Percentiles rank a stretch among this genome's conserved stretches.
These are phyloP conservation scores for Rhazya stricta DNA, from an alignment of 257 asterid genomes.

Conservation along the genomic window DNA sequence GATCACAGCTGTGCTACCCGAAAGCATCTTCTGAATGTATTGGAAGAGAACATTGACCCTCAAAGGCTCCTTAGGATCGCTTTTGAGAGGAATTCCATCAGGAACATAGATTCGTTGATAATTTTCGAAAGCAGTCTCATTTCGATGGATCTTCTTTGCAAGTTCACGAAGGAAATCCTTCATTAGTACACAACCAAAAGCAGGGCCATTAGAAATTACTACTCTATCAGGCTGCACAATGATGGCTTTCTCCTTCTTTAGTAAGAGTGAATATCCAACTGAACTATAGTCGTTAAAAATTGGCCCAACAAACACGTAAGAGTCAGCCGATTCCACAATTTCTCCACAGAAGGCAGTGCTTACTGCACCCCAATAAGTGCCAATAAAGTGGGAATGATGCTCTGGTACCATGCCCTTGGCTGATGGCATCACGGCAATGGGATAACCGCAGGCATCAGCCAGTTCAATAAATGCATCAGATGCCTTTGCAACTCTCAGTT, in stretches of 20 bases:
- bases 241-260: constrained; percentile 67
- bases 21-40: constrained; percentile 65
- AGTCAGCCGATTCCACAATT: constrained; percentile 78
- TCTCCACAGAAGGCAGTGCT: constrained; percentile 77
- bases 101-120: constrained; percentile 64
- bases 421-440: constrained; percentile 68
- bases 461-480: constrained; percentile 47
- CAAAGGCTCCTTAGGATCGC: constrained; percentile 58
- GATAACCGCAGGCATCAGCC: constrained; percentile 60
- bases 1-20: constrained; percentile 51
- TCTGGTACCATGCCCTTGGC: constrained; percentile 87
- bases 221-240: constrained; percentile 75
- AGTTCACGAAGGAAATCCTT: constrained; percentile 53
- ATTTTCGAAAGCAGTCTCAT: constrained; percentile 59
- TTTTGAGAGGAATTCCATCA: constrained; percentile 54
- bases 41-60: constrained; percentile 71
- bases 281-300: constrained; percentile 82
- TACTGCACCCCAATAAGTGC: constrained; percentile 82
- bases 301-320: constrained; percentile 71
- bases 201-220: constrained; percentile 51
- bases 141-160: constrained; percentile 41
- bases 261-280: constrained; percentile 73
- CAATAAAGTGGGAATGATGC: constrained; percentile 66
- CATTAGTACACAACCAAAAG: constrained; percentile 78
- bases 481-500: constrained; percentile 58